Base-by-base conservation (phyloP, 306 rosid species). In the Cicer judaicum region DNA sequence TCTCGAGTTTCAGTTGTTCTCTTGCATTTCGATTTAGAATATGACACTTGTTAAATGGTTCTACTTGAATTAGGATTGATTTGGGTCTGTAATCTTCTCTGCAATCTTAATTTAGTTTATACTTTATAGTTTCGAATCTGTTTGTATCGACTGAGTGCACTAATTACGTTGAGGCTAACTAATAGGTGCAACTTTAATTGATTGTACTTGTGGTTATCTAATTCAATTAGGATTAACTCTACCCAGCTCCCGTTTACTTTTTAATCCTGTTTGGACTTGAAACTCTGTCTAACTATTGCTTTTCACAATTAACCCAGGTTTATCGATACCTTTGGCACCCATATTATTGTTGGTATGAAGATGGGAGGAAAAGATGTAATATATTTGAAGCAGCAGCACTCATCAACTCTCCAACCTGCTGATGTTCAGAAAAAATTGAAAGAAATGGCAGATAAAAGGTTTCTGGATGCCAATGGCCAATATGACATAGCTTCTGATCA, bases 351-450 rank as follows among this genome's bases (percentile, higher is more conserved):
- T 85, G 91, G 97, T 64, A 82, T 94, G 84, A 94, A 90, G 85
- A 94, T 94, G 96, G 98, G 98, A 12, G 98, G 98, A 73, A 94
- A 91, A 84, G 98, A 94, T 85, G 93, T 88, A 76, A 90, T 94
- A 84, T 94, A 88, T 82, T 76, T 94, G 90, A 94, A 91, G 89
- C 98, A 94, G 84, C 97, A 90, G 85, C 98, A 88, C 82, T 84
- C 93, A 63, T 91, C 98, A 60, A 77, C 83, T 81, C 89, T 94
- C 73, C 97, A 94, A 85, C 93, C 94, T 57, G 88, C 91, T 57
- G 97, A 91, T 80, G 88, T 94, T 72, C 98, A 94, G 82, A 91
- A 91, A 80, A 91, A 54, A 65, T 76, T 94, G 84, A 94, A 94
- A 86, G 95, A 91, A 72, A 87, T 87, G 81, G 98, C 98, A 14